These are phyloP conservation scores for Zoysia matrella DNA, from an alignment of 202 grass and related monocot genomes.

Conservation along the genomic window DNA sequence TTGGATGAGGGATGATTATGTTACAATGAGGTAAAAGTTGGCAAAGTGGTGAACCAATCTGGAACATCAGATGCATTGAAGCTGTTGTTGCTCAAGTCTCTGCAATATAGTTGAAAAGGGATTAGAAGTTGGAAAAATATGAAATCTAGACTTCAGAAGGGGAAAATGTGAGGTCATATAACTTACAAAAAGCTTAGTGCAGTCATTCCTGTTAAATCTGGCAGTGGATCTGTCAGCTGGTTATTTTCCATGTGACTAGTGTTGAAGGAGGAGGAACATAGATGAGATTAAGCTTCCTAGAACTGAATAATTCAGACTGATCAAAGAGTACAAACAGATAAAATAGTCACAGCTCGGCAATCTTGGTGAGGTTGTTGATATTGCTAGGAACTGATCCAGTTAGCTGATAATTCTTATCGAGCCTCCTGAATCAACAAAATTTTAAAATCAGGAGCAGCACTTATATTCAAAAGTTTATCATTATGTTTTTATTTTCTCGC, in stretches of 20 bases:
- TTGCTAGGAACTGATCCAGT: constrained; percentile 67
- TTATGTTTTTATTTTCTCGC: background rate
- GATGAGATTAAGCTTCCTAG: constrained; percentile 20
- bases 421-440: constrained; percentile 48
- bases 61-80: constrained; percentile 75
- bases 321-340: background rate
- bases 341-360: constrained; percentile 76
- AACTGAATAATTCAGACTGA: constrained; percentile 20
- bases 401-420: constrained; percentile 66
- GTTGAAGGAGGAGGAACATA: constrained; percentile 13
- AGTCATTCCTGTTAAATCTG: constrained; percentile 72
- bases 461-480: background rate
- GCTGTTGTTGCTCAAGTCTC: constrained; percentile 89
- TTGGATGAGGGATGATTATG: background rate
- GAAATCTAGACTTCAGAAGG: background rate
- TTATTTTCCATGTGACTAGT: constrained; percentile 76
- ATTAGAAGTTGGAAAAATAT: background rate
- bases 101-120: constrained; percentile 30
- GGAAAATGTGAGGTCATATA: constrained; percentile 1
- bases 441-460: constrained; percentile 18
- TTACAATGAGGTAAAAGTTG: constrained; percentile 77
- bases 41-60: constrained; percentile 68
- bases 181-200: constrained; percentile 86
- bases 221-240: constrained; percentile 57
- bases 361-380: constrained; percentile 63